phyloP scores from a whole-genome alignment of 2,329 filamentous ascomycete genomes.

The Penicillium psychrosexuale region DNA sequence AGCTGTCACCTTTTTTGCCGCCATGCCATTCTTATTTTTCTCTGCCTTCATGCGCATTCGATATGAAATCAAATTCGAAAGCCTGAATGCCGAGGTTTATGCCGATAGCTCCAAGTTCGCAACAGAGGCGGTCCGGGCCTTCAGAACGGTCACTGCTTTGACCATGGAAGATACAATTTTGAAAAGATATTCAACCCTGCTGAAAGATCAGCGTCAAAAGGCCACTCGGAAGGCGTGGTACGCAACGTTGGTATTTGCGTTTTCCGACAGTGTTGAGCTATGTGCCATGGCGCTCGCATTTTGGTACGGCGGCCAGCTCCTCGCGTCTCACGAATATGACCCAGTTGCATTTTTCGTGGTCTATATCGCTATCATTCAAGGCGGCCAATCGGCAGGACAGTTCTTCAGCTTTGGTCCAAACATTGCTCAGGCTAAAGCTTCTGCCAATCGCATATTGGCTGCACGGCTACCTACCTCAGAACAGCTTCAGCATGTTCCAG shows the following conservation, averaged over 20 bases:
- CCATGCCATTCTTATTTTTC: constrained; percentile 50
- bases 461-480: constrained; percentile 16
- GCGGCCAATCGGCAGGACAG: constrained; percentile 64
- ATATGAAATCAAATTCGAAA: constrained; percentile 67
- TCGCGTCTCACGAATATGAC: constrained; percentile 51
- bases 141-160: constrained; percentile 67
- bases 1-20: constrained; percentile 62
- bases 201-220: constrained; percentile 56
- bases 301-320: constrained; percentile 60
- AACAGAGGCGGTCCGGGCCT: constrained; percentile 69
- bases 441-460: constrained; percentile 38
- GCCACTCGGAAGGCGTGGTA: constrained; percentile 62
- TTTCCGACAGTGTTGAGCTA: constrained; percentile 65
- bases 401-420: constrained; percentile 65
- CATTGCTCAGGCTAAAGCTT: constrained; percentile 39
- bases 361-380: constrained; percentile 66
- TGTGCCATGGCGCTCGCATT: constrained; percentile 61
- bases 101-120: constrained; percentile 71
- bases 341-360: constrained; percentile 53
- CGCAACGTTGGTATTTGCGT: constrained; percentile 64
- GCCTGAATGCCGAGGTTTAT: constrained; percentile 66
- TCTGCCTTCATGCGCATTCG: constrained; percentile 54
- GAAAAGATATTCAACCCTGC: constrained; percentile 58
- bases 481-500: background rate
- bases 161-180: constrained; percentile 67